A percentile compares a stretch with the other conserved stretches of the same genome.
Evolutionary conservation across 192 early-diverging fungal genomes (phyloP).

Genomic region (Podila minutissima): DNA sequence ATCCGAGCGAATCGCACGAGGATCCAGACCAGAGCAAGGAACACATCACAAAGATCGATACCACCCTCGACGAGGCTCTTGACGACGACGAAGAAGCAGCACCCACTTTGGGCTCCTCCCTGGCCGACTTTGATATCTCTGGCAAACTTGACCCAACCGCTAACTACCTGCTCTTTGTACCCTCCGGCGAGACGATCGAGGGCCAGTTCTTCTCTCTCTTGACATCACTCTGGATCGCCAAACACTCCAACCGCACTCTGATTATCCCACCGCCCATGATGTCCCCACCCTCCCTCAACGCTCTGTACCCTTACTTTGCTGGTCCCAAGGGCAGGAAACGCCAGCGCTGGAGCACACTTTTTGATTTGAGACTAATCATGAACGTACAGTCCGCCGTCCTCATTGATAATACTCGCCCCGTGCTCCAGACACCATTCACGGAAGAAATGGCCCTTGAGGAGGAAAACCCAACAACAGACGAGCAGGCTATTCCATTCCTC

Average conservation of each 20-base stretch:
- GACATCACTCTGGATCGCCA: conserved; percentile 49
- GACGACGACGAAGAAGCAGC: no score
- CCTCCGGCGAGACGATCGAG: conserved; percentile 46
- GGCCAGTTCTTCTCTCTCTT: conserved; percentile 29
- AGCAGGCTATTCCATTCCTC: conserved; percentile 9
- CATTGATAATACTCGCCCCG: conserved; percentile 26
- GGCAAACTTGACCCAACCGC: conserved; percentile 9
- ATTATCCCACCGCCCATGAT: conserved; percentile 44
- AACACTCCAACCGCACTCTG: conserved; percentile 38
- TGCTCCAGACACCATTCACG: conserved; percentile 34
- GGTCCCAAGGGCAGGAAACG: conserved; percentile 25
- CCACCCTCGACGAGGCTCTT: no score
- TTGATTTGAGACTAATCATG: conserved; percentile 18
- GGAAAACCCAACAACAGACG: conserved; percentile 17
- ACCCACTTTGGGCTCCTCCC: not conserved
- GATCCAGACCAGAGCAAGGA: not conserved
- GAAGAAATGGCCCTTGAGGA: conserved; percentile 35
- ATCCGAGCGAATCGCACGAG: not conserved
- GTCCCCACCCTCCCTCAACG: conserved; percentile 24
- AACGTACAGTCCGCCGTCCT: conserved; percentile 7
- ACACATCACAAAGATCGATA: not conserved
- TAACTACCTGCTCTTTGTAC: conserved; percentile 36
- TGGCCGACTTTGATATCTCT: conserved; percentile 25
- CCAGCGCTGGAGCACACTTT: conserved; percentile 40
- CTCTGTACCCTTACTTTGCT: conserved; percentile 23